Percentiles rank a stretch among this genome's conserved stretches.
phyloP scores from a whole-genome alignment of 106 monocot genomes.

The Allium sativum region DNA sequence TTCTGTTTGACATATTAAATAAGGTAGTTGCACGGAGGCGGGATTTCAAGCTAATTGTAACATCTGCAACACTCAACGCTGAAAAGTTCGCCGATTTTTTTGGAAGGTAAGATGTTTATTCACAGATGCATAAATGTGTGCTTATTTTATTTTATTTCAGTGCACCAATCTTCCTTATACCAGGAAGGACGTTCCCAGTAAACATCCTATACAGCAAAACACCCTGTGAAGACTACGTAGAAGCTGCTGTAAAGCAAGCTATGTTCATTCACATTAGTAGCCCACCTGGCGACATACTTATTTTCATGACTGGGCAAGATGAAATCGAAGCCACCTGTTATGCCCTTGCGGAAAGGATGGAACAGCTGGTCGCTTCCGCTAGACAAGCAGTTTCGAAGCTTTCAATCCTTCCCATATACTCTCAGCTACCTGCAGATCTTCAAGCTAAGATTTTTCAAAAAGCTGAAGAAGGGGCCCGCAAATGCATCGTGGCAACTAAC shows the following conservation, averaged over 20 bases:
- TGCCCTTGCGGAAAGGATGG: constrained; percentile 85
- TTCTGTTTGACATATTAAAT: constrained; percentile 89
- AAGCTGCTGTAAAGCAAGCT: constrained; percentile 94
- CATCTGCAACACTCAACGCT: constrained; percentile 95
- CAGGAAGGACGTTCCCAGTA: constrained; percentile 90
- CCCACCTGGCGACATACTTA: constrained; percentile 86
- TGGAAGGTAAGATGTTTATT: constrained; percentile 45
- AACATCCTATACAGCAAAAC: constrained; percentile 85
- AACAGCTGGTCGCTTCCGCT: constrained; percentile 67
- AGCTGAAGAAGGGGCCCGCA: constrained; percentile 90
- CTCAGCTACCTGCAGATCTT: constrained; percentile 88
- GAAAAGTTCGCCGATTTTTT: constrained; percentile 93
- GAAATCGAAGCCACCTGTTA: constrained; percentile 96
- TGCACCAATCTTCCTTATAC: constrained; percentile 83
- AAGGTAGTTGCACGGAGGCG: constrained; percentile 86
- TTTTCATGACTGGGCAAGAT: constrained; percentile 98
- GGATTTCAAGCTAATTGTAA: constrained; percentile 97
- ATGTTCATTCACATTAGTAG: constrained; percentile 90
- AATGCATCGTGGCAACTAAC: constrained; percentile 95
- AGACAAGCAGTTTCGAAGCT: constrained; percentile 68
- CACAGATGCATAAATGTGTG: not conserved
- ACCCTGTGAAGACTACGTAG: constrained; percentile 97
- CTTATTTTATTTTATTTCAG: constrained; percentile 24
- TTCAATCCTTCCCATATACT: constrained; percentile 87
- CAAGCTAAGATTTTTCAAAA: constrained; percentile 96